These are phyloP conservation scores for Przewalskia tangutica DNA, from an alignment of 257 asterid genomes.

Conservation along the genomic window DNA sequence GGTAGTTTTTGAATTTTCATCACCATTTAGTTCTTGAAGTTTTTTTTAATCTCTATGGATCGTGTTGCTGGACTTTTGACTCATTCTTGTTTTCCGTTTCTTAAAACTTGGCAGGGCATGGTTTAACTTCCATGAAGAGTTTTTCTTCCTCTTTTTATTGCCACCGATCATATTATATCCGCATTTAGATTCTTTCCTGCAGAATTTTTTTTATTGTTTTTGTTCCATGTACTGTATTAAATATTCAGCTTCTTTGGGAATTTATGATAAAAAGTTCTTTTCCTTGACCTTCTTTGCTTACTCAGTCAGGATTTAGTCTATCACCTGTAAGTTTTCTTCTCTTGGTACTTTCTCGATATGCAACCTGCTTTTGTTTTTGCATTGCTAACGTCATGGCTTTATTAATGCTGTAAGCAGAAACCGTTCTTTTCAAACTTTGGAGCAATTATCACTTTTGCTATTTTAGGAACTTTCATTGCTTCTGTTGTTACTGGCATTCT, in stretches of 20 bases:
- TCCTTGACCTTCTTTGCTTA: slow-evolving; percentile 60
- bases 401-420: slow-evolving; percentile 52
- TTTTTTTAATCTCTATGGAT: background rate
- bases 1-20: slow-evolving; percentile 29
- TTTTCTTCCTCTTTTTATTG: slow-evolving; percentile 88
- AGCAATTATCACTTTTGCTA: slow-evolving; percentile 86
- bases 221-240: background rate
- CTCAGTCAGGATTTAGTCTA: slow-evolving; percentile 95
- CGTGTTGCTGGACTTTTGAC: background rate
- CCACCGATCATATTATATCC: slow-evolving; percentile 99
- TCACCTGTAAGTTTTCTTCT: slow-evolving; percentile 67
- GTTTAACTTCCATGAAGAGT: slow-evolving; percentile 99
- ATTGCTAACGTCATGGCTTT: background rate
- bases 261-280: slow-evolving; percentile 15
- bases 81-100: background rate
- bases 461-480: slow-evolving; percentile 81
- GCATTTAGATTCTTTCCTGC: slow-evolving; percentile 9
- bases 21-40: background rate
- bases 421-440: slow-evolving; percentile 98
- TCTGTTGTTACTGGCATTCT: slow-evolving; percentile 83
- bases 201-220: slow-evolving; percentile 3
- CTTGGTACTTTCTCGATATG: background rate
- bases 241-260: background rate
- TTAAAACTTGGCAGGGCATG: slow-evolving; percentile 68
- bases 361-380: background rate